A percentile compares a stretch with the other conserved stretches of the same genome.
Conservation (phyloP, 257 asterid genomes). For the Lycium barbarum region DNA sequence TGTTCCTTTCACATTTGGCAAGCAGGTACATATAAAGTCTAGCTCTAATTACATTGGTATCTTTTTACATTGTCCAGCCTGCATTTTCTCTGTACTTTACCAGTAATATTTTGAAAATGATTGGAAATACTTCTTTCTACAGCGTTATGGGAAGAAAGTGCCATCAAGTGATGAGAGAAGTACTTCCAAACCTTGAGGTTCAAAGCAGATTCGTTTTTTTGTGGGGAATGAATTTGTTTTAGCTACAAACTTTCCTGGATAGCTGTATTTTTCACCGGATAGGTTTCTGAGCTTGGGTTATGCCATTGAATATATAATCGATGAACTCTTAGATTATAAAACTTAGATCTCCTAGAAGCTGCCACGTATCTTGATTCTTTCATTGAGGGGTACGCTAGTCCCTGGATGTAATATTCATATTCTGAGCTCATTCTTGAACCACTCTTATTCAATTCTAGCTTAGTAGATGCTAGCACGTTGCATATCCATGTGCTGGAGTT, state of each 20-base stretch:
- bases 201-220: constrained; percentile 46
- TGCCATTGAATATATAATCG: constrained; percentile 31
- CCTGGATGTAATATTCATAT: constrained; percentile 18
- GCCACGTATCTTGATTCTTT: constrained; percentile 22
- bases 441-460: constrained; percentile 10
- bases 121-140: constrained; percentile 36
- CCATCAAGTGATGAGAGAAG: constrained; percentile 63
- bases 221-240: constrained; percentile 41
- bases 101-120: background rate
- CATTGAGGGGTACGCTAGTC: background rate
- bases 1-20: constrained; percentile 93
- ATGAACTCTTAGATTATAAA: constrained; percentile 31
- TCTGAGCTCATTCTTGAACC: constrained; percentile 2
- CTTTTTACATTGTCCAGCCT: background rate
- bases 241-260: constrained; percentile 38
- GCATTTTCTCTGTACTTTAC: background rate
- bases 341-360: constrained; percentile 26
- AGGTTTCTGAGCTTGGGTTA: constrained; percentile 38
- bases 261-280: constrained; percentile 21
- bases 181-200: constrained; percentile 56
- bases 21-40: constrained; percentile 64
- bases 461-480: background rate
- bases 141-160: constrained; percentile 91
- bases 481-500: constrained; percentile 17
- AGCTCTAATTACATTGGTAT: constrained; percentile 16